Evolutionary conservation across 768 basidiomycete species (phyloP), one percentile per base, ranked within the genome.

Genomic region (Albatrellus ellisii): DNA sequence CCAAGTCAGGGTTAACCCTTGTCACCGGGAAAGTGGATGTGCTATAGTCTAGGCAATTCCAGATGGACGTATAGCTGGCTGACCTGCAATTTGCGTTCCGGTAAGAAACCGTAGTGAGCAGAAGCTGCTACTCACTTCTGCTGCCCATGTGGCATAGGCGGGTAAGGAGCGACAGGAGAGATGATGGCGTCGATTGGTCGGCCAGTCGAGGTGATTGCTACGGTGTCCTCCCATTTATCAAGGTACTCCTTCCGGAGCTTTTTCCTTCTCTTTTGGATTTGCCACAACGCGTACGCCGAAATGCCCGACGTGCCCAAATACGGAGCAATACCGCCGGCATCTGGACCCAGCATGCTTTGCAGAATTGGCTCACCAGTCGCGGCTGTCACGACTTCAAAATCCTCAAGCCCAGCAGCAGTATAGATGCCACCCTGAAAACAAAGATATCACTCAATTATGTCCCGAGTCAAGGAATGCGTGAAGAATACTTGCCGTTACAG

Each of bases 181-280:
- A 75, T 68, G 52, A 75, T 64, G 2, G 66, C 70, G 47, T 75
- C 73, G 4, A 75, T 62, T 0, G 72, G 70, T 25, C 72, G 55
- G 8, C 67, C 69, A 0, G 70, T 75, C 5, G 59, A 59, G 12
- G 73, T 75, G 25, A 42, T 42, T 3, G 27, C 43, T n/a, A 36
- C 58, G 2, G 73, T 72, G 8, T 58, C 60, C 27, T 70, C 61
- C 72, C 70, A 73, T 32, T 68, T 60, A 46, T 69, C 68, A 24
- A 74, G 59, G 45, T 70, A 63, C 22, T 61, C 59, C 49, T 69
- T 67, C 45, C 67, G 62, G 29, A 67, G 56, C 5, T 52, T 49
- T 14, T 60, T 53, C 46, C 67, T 63, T 51, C 62, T 55, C 42
- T 58, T 57, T 46, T 70, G 68, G 15, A 72, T 56, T 46, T 69